phyloP scores from a whole-genome alignment of 2,329 filamentous ascomycete genomes.

The Calonectria multiphialidica region DNA sequence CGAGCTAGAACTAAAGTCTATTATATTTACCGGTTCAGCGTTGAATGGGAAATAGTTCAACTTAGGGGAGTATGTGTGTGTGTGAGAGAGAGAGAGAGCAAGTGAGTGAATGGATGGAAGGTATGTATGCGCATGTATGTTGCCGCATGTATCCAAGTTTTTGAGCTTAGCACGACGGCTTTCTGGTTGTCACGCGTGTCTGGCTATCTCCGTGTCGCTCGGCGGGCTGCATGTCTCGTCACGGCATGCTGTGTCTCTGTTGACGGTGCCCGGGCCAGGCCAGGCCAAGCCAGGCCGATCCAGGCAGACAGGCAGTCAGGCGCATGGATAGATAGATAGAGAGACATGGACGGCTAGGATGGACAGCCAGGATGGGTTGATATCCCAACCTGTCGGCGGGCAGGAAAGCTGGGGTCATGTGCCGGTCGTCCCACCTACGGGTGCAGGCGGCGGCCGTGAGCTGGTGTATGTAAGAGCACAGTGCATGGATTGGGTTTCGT shows the following conservation, averaged over 20 bases:
- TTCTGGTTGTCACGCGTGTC: not conserved
- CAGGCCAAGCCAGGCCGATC: no score
- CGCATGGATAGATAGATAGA: not conserved
- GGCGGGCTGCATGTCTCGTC: not conserved
- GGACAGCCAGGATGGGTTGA: not conserved
- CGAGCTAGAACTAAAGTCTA: slow-evolving; percentile 1
- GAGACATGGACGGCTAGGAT: not conserved
- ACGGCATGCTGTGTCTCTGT: not conserved
- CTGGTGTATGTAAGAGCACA: slow-evolving; percentile 6
- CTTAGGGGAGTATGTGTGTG: no score
- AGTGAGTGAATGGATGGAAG: no score
- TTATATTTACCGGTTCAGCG: not conserved
- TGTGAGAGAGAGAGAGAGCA: no score
- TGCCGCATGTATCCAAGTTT: no score
- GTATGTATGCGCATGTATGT: no score
- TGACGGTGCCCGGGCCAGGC: not conserved
- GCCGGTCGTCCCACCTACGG: not conserved
- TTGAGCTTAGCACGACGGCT: not conserved
- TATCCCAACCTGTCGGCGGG: not conserved
- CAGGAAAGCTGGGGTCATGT: slow-evolving; percentile 17
- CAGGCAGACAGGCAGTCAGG: no score
- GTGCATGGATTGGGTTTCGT: not conserved
- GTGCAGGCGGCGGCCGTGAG: not conserved
- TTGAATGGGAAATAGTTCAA: not conserved
- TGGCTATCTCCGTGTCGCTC: not conserved